Base-by-base conservation (phyloP, 2,329 filamentous ascomycete genomes). In the Aspergillus melleus region DNA sequence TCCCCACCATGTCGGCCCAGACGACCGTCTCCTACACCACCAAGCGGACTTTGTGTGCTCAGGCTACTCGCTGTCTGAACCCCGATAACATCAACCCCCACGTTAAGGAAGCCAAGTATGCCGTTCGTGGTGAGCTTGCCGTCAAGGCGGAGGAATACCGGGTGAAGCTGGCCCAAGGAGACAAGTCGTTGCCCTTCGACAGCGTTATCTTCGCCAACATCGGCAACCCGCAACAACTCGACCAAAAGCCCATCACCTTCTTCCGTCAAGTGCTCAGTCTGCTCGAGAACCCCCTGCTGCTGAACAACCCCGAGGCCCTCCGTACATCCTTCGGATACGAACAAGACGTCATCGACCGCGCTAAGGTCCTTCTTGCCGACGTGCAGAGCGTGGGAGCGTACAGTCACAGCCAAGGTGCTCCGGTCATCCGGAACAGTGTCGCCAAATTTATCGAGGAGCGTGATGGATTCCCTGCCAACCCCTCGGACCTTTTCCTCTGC, bases 241-340 rank as follows among this genome's bases (percentile, higher is more conserved):
- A 97, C 80, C 95, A 99, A 84, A 96, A 98, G 84, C 95, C 95
- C 72, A 94, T 99, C 72, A 99, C 95, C 68, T 99, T 97, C 84
- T 97, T 99, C 87, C 89, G 95, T 69, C 94, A 99, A 81, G 95
- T 99, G 29, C 85, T 95, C 71, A 96, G 92, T 79, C 78, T 99
- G 63, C 79, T 98, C 60, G 95, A 99, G 83, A 93, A 98, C 81
- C 95, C 95, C 0, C 76, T 83, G 59, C 83, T 99, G 36, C 83
- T 99, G 61, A 85, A 96, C 72, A 88, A 96, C 69, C 87, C 92
- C 75, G 86, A 94, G 66, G 88, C 90, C n/a, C 81, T 98, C 64
- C 79, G 88, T 72, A 85, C 88, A 58, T 77, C 82, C 49, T 84
- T 98, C 66, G 92, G 90, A 65, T 99, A 98, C 83, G 90, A 96